A percentile compares a stretch with the other conserved stretches of the same genome.
Conservation (phyloP, 108 stramenopile species). For the Tribonema minus region DNA sequence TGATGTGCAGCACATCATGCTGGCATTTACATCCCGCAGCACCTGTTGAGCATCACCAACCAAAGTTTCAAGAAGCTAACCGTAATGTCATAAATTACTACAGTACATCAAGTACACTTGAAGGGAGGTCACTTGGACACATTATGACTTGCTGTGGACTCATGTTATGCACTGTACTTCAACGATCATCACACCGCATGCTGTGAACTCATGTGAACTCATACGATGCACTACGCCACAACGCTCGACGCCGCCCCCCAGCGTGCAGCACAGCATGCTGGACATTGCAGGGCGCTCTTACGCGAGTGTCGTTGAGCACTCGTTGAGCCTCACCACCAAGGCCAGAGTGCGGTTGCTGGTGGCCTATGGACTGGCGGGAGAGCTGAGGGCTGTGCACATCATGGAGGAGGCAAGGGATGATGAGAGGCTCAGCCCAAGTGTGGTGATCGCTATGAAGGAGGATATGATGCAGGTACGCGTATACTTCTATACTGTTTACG, state of each 20-base stretch:
- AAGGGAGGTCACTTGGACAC: no score
- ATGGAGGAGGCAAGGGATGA: not conserved
- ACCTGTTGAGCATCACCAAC: no score
- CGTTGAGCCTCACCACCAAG: not conserved
- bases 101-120: no score
- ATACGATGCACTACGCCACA: not conserved
- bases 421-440: not conserved
- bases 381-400: not conserved
- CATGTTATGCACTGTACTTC: not conserved
- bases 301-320: not conserved
- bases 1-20: no score
- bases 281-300: not conserved
- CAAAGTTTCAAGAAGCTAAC: no score
- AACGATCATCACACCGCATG: no score
- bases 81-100: no score
- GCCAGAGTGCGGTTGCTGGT: not conserved
- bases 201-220: no score
- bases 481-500: no score
- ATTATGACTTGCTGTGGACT: no score
- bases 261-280: not conserved
- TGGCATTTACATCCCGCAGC: no score
- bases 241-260: no score
- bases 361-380: not conserved
- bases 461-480: not conserved
- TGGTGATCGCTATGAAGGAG: not conserved